Evolutionary conservation across 2,329 filamentous ascomycete species (phyloP).

Genomic region (Chrysoporthe deuterocubensis): DNA sequence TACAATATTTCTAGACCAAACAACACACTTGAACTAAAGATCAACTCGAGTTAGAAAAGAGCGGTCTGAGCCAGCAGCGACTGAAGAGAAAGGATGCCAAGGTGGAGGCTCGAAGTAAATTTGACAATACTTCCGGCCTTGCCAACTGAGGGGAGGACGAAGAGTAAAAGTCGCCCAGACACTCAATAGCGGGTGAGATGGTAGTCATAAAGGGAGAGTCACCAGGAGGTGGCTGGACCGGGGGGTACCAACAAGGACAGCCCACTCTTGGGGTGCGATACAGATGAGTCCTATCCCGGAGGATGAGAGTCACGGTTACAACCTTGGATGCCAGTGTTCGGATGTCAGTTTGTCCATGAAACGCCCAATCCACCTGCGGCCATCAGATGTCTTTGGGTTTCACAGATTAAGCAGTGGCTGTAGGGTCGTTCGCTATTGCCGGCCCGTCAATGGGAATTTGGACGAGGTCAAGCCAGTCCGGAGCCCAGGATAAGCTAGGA

Average conservation of each 20-base stretch:
- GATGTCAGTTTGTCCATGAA: slow-evolving; percentile 47
- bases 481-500: slow-evolving; percentile 30
- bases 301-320: slow-evolving; percentile 13
- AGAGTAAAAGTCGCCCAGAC: slow-evolving; percentile 32
- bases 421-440: slow-evolving; percentile 25
- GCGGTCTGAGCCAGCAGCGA: slow-evolving; percentile 66
- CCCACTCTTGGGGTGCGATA: slow-evolving; percentile 19
- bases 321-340: slow-evolving; percentile 36
- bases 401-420: slow-evolving; percentile 20
- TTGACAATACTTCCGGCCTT: slow-evolving; percentile 49
- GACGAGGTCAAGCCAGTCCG: slow-evolving; percentile 23
- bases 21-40: slow-evolving; percentile 35
- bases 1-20: slow-evolving; percentile 31
- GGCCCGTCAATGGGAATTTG: slow-evolving; percentile 25
- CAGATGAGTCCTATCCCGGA: slow-evolving; percentile 28
- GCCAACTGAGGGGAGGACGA: slow-evolving; percentile 37
- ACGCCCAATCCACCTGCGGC: slow-evolving; percentile 39
- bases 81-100: slow-evolving; percentile 45
- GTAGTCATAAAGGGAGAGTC: slow-evolving; percentile 45
- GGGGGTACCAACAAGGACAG: slow-evolving; percentile 18
- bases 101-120: slow-evolving; percentile 41
- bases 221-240: slow-evolving; percentile 7
- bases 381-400: slow-evolving; percentile 30
- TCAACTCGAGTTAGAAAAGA: slow-evolving; percentile 46
- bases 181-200: slow-evolving; percentile 34